Percentiles rank a stretch among this genome's conserved stretches.
These are phyloP conservation scores for Termitomyces sp. DNA, from an alignment of 768 basidiomycete species.

Conservation along the genomic window DNA sequence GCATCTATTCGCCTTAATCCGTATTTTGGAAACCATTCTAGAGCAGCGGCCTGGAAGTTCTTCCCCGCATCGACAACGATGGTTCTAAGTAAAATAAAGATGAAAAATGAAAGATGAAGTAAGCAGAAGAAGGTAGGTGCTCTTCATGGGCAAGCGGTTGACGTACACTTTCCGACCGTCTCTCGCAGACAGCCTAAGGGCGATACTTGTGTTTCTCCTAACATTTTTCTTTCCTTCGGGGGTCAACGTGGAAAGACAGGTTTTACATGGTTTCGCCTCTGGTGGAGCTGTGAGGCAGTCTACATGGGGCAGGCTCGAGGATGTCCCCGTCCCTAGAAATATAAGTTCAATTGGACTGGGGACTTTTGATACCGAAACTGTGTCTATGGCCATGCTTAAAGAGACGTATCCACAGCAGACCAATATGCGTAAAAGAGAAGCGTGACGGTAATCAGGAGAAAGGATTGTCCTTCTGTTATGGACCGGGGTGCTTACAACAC, in stretches of 20 bases:
- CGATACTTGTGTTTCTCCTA: conserved; percentile 76
- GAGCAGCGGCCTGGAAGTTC: conserved; percentile 57
- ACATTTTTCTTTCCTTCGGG: conserved; percentile 79
- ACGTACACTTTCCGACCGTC: conserved; percentile 48
- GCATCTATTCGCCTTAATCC: conserved; percentile 52
- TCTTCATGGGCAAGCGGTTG: conserved; percentile 3
- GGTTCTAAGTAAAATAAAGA: conserved; percentile 38
- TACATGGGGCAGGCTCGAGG: conserved; percentile 62
- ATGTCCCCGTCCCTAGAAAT: conserved; percentile 82
- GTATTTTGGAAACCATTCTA: conserved; percentile 59
- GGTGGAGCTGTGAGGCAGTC: conserved; percentile 72
- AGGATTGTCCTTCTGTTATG: neutral
- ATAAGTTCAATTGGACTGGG: conserved; percentile 48
- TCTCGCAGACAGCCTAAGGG: conserved; percentile 43
- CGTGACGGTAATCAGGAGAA: neutral
- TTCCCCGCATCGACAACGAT: conserved; percentile 84
- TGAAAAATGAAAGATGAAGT: neutral
- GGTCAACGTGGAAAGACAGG: conserved; percentile 61
- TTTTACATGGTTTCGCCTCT: conserved; percentile 41
- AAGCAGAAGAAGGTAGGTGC: too few species aligned
- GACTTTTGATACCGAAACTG: neutral
- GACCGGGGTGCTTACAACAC: too few species aligned
- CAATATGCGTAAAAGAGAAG: neutral
- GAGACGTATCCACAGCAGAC: neutral
- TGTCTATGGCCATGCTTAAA: conserved; percentile 2